Evolutionary conservation across 306 rosid species (phyloP), one percentile per base, ranked within the genome.

Genomic region (Sesbania bispinosa): DNA sequence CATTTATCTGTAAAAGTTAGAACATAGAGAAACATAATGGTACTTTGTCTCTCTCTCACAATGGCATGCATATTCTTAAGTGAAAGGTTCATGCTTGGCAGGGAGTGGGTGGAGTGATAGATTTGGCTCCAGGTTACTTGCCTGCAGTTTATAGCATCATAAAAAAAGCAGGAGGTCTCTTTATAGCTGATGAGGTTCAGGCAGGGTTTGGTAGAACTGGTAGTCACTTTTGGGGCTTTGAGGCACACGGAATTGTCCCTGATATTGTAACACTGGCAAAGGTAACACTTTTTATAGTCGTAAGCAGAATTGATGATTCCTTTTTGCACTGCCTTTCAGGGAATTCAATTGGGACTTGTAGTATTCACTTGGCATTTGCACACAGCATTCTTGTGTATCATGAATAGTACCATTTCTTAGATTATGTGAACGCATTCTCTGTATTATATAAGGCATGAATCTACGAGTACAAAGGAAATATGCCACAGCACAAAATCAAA

Each of bases 21-120:
- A n/a, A n/a, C n/a, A n/a, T n/a, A n/a, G n/a, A n/a, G n/a, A n/a
- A n/a, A 32, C 3, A n/a, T 13, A 15, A 29, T n/a, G 14, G 10
- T 10, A 6, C 50, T 18, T 66, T 41, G 26, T 54, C 29, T 54
- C 46, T 54, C 29, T 54, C 46, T 75, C 10, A 29, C 43, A 48
- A 11, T 39, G 43, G 67, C 61, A 3, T 50, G 26, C 59, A 45
- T 32, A 14, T 51, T 69, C 2, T 7, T 35, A 19, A 68, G 16
- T 66, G 70, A 15, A 15, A 18, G 55, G 51, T 71, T 32, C 57
- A 33, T 52, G 57, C 21, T 46, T 51, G 77, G 66, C 82, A 83
- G 84, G 87, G 85, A 80, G 87, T 77, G 4, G 87, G 85, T 62
- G 87, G 87, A 77, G 79, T 79, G 33, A 68, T 80, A 41, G 87